phyloP scores from a whole-genome alignment of 805 yeast genomes.

The Debaryomyces prosopidis region DNA sequence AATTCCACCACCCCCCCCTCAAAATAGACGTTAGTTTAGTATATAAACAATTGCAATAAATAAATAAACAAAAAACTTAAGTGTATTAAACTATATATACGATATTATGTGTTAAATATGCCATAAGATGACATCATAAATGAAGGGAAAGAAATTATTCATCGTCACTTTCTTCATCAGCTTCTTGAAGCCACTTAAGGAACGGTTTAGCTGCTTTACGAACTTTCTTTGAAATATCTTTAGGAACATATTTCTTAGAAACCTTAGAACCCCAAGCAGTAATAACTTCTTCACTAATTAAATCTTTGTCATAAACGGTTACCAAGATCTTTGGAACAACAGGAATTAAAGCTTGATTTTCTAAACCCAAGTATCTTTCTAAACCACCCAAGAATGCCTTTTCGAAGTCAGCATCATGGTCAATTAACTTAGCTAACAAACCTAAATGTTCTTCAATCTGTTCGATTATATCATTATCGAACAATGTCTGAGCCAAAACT shows the following conservation, averaged over 20 bases:
- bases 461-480: constrained; percentile 71
- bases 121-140: not conserved
- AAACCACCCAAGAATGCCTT: constrained; percentile 92
- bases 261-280: constrained; percentile 86
- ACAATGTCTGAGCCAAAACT: constrained; percentile 88
- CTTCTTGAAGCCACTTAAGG: constrained; percentile 91
- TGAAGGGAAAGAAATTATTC: constrained; percentile 36
- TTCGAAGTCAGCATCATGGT: constrained; percentile 64
- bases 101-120: constrained; percentile 1
- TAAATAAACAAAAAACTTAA: not conserved
- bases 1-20: constrained; percentile 18
- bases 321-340: constrained; percentile 79
- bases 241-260: constrained; percentile 90
- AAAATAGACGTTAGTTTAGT: not conserved
- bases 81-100: not conserved
- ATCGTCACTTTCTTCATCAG: constrained; percentile 78
- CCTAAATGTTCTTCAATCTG: constrained; percentile 81
- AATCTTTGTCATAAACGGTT: constrained; percentile 78
- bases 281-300: constrained; percentile 80
- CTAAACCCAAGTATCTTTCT: constrained; percentile 87
- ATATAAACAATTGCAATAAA: not conserved
- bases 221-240: constrained; percentile 88
- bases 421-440: constrained; percentile 73
- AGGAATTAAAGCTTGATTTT: constrained; percentile 67
- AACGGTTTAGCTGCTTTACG: constrained; percentile 96